These are phyloP conservation scores for Fusarium sp. DNA, from an alignment of 2,329 filamentous ascomycete genomes.

Conservation along the genomic window DNA sequence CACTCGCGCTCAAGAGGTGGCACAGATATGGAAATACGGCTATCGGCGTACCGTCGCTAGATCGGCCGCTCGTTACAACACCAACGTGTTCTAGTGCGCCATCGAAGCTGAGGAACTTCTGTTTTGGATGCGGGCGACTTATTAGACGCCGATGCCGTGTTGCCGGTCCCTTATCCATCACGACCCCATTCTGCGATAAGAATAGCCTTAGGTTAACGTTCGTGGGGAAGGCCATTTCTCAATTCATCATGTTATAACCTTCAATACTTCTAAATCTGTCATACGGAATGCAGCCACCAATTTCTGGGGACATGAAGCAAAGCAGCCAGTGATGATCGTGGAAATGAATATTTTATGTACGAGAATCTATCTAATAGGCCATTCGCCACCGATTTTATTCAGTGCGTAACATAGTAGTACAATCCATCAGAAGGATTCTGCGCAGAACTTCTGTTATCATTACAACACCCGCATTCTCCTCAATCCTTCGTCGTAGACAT, in stretches of 20 bases:
- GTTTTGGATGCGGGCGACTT: not conserved
- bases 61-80: not conserved
- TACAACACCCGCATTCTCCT: not conserved
- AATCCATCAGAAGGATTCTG: not conserved
- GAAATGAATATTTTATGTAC: not conserved
- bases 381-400: not conserved
- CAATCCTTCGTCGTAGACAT: not conserved
- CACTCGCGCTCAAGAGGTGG: not conserved
- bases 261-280: not conserved
- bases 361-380: not conserved
- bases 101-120: constrained; percentile 6
- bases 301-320: not conserved
- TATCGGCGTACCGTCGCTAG: not conserved
- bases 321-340: not conserved
- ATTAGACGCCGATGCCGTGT: not conserved
- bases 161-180: not conserved
- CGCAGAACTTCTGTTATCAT: not conserved
- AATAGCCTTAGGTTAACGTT: not conserved
- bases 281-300: not conserved
- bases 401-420: not conserved
- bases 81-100: not conserved
- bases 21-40: not conserved
- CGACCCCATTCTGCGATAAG: not conserved
- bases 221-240: not conserved
- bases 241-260: not conserved